Evolutionary conservation across 176 grass and related monocot genomes (phyloP), one percentile per base, ranked within the genome.

Genomic region (Alopecurus myosuroides): DNA sequence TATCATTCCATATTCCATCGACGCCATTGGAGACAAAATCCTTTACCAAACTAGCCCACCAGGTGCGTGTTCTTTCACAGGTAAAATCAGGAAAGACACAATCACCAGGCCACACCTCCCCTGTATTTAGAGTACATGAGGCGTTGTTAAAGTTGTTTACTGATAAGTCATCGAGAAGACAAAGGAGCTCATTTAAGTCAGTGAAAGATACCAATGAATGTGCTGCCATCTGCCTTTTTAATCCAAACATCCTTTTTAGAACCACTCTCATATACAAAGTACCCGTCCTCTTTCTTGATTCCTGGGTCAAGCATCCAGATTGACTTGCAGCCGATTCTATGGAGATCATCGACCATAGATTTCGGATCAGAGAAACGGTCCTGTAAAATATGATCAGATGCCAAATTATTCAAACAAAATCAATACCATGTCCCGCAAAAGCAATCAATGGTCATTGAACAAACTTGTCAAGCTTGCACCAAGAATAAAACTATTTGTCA

Each of bases 231-330:
- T 30, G 80, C 87, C 28, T 78, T 95, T 83, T 87, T 86, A 77
- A 95, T 86, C 96, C 96, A 98, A 58, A 90, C 89, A 89, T 98
- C 89, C 51, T 50, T 88, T 90, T 87, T 19, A 76, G 91, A 89
- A 80, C 96, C 93, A 81, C 93, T 94, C 25, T 94, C 93, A 84
- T 89, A 98, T 28, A 81, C 87, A 95, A 89, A 93, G 85, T 94
- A 98, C 22, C 93, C 93, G 15, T 94, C 51, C 75, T 98, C 91
- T 22, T 86, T 88, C 89, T 98, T 95, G 28, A 98, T 98, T 36
- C 96, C 96, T 77, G 96, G 96, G 58, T 98, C 96, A 90, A 98
- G 91, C 96, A 98, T 98, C 96, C 96, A 98, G 17, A 98, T 94
- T 92, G 96, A 91, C 76, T 95, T 88, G 79, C 92, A 98, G 14